Evolutionary conservation across 345 rosid genomes (phyloP), one percentile per base, ranked within the genome.

Genomic region (Erodium maritimum): DNA sequence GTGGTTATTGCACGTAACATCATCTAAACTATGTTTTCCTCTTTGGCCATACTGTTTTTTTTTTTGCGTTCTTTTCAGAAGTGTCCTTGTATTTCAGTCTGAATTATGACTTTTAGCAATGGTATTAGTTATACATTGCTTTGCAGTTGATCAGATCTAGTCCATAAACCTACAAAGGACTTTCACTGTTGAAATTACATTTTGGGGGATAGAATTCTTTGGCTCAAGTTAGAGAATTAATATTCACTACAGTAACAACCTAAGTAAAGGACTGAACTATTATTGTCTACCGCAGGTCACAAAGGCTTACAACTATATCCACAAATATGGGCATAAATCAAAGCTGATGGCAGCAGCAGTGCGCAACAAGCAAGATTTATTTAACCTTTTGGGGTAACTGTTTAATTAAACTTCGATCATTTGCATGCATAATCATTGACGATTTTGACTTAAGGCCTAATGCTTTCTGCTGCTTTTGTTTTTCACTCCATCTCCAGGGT

Each of bases 301-400:
- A 61, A 88, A 85, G 71, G 76, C 86, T 50, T 86, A 86, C 64
- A 93, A 88, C 68, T 93, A 88, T 70, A 88, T 93, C 59, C 99
- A 93, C 78, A 93, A 88, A 69, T 80, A 86, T 57, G 95, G 96
- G 55, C 73, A 88, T 65, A 93, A 86, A 70, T 86, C 99, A 19
- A 93, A 86, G 81, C 66, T 93, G 71, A 91, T 88, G 94, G 98
- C 96, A 34, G 98, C 99, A 63, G 96, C 96, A 57, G 96, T 93
- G 67, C 77, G 96, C 21, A 91, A 93, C 93, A 93, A 86, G 69
- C 95, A 88, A 70, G 95, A 88, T 77, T 70, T 93, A 48, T 93
- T 88, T 81, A 86, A 89, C 69, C 86, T 93, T 73, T 68, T 93
- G 69, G 96, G 98, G 99, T 88, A 73, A 61, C 53, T 50, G 19